Conservation (phyloP, 139 green algal species). For the Chlorella vulgaris region DNA sequence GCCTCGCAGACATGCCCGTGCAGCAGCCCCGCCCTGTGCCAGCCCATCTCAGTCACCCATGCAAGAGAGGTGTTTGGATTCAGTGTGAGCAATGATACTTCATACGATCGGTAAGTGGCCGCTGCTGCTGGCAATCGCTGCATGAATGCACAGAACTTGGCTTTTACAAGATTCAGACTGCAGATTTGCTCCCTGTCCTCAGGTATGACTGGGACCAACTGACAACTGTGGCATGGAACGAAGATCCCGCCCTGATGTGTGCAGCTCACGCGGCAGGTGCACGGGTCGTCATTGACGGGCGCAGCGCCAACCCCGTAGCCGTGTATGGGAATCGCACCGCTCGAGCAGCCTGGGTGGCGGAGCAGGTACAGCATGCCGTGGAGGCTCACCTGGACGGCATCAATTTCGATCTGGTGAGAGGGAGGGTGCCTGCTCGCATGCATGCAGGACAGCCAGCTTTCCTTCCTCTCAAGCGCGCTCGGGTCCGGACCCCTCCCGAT, state of each 20-base stretch:
- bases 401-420: constrained; percentile 69
- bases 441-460: constrained; percentile 41
- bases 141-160: too few species aligned
- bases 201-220: constrained; percentile 45
- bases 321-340: constrained; percentile 13
- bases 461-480: too few species aligned
- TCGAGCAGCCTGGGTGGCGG: constrained; percentile 2
- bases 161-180: too few species aligned
- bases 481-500: too few species aligned
- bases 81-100: background rate
- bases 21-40: background rate
- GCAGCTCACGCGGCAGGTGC: constrained; percentile 27
- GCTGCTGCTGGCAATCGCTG: too few species aligned
- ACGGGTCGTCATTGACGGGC: constrained; percentile 42
- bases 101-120: constrained; percentile 8
- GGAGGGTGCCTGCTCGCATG: background rate
- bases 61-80: constrained; percentile 29
- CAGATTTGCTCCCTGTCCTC: background rate
- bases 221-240: constrained; percentile 45
- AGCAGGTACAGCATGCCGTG: background rate
- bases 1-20: constrained; percentile 28
- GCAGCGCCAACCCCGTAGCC: background rate
- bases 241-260: constrained; percentile 26
- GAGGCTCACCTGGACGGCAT: constrained; percentile 50
- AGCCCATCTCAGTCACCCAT: background rate